phyloP scores from a whole-genome alignment of 2,329 filamentous ascomycete species.

The Dothiorella sarmentorum region DNA sequence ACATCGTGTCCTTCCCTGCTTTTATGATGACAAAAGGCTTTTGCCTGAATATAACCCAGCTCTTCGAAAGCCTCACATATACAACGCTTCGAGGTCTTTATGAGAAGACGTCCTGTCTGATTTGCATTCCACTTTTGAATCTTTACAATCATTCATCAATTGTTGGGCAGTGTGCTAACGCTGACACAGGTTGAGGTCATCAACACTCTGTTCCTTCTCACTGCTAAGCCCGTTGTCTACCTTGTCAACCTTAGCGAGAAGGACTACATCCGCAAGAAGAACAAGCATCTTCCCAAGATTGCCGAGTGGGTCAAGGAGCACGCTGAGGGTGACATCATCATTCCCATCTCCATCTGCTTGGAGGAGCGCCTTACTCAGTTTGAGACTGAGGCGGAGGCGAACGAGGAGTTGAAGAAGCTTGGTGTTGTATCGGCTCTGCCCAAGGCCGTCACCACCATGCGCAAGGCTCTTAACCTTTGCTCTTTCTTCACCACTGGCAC shows the following conservation, averaged over 20 bases:
- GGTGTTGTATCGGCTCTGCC: conserved; percentile 84
- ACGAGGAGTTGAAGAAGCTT: conserved; percentile 84
- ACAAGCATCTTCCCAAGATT: conserved; percentile 94
- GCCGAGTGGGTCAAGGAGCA: conserved; percentile 94
- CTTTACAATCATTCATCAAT: neutral
- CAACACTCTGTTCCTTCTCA: conserved; percentile 91
- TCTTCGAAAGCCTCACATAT: conserved; percentile 87
- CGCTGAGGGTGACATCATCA: conserved; percentile 80
- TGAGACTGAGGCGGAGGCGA: conserved; percentile 70
- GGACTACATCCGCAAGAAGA: conserved; percentile 98
- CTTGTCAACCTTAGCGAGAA: conserved; percentile 95
- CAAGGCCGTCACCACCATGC: conserved; percentile 91
- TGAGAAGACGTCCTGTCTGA: conserved; percentile 88
- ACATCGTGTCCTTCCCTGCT: conserved; percentile 17
- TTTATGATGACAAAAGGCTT: conserved; percentile 98
- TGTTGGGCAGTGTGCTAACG: conserved; percentile 27
- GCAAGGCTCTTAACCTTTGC: conserved; percentile 81
- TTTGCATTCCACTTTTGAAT: conserved; percentile 22
- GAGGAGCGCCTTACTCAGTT: conserved; percentile 88
- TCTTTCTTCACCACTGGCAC: conserved; percentile 97
- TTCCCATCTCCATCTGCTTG: conserved; percentile 87
- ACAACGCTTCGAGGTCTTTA: conserved; percentile 70
- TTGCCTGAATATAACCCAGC: conserved; percentile 93
- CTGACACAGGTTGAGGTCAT: conserved; percentile 81
- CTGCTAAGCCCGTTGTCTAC: conserved; percentile 95